Evolutionary conservation across 257 asterid species (phyloP).

Genomic region (Jacaranda mimosifolia): DNA sequence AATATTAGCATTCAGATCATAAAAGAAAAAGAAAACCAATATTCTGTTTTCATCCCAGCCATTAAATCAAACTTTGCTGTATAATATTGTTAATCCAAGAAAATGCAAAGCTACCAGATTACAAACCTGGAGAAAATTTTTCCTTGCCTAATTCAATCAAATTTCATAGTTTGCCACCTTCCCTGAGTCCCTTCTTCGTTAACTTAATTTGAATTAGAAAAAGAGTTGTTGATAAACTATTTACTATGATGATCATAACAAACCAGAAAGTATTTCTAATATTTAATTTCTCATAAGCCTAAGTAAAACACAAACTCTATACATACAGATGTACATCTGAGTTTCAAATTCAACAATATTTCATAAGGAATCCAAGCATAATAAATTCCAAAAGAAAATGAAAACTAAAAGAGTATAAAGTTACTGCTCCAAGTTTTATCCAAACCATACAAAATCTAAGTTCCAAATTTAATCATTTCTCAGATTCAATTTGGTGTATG

Average conservation of each 20-base stretch:
- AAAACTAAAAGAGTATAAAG: neutral
- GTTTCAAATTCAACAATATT: neutral
- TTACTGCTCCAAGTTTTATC: neutral
- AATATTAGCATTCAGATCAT: neutral
- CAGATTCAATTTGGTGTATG: slow-evolving; percentile 7
- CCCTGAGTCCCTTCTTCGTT: neutral
- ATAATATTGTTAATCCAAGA: neutral
- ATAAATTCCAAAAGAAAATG: neutral
- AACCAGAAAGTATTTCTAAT: neutral
- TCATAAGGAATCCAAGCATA: neutral
- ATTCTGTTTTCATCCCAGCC: neutral
- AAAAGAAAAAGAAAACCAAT: neutral
- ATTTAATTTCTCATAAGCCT: neutral
- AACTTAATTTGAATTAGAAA: neutral
- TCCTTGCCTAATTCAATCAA: neutral
- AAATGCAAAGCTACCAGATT: neutral
- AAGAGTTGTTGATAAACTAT: slow-evolving; percentile 16
- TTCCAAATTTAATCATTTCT: slow-evolving; percentile 8
- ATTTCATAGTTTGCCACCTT: neutral
- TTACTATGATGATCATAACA: slow-evolving; percentile 12
- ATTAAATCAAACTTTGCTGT: slow-evolving; percentile 4
- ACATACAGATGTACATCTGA: neutral
- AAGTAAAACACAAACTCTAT: slow-evolving; percentile 1
- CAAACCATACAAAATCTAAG: neutral
- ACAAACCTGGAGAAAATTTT: neutral